Percentiles rank a stretch among this genome's conserved stretches.
Conservation (phyloP, 768 basidiomycete species). For the Clitopilus hobsonii region DNA sequence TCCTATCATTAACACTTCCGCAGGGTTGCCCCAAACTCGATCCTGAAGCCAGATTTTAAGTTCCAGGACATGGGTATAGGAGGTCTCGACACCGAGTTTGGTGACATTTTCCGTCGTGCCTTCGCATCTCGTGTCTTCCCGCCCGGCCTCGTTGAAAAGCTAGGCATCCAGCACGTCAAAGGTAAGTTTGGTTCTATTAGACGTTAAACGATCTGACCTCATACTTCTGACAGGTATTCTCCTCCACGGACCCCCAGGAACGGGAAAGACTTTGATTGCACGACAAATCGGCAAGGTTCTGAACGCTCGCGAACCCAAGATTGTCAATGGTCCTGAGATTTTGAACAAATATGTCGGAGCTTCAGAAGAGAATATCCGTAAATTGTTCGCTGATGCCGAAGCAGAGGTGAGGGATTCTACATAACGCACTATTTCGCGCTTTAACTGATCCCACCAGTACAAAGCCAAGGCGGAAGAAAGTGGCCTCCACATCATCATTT, state of each 20-base stretch:
- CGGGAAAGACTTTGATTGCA: conserved; percentile 97
- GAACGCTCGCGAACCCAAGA: conserved; percentile 95
- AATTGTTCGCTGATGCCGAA: conserved; percentile 97
- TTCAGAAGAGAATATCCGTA: conserved; percentile 96
- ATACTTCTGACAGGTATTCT: conserved; percentile 63
- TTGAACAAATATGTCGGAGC: conserved; percentile 96
- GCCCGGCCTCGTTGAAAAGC: conserved; percentile 91
- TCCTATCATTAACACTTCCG: neutral
- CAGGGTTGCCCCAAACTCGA: conserved; percentile 89
- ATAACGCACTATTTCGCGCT: neutral
- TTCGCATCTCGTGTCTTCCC: conserved; percentile 99
- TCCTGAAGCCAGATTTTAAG: conserved; percentile 97
- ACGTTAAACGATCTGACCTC: neutral
- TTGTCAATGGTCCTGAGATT: conserved; percentile 98
- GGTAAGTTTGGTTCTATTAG: conserved; percentile 40
- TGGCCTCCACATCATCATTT: conserved; percentile 98
- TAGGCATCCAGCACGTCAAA: conserved; percentile 98
- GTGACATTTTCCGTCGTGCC: conserved; percentile 95
- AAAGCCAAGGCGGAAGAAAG: conserved; percentile 97
- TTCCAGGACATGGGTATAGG: conserved; percentile 99
- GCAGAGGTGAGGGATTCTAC: conserved; percentile 62
- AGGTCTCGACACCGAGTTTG: conserved; percentile 92
- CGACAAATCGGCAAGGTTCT: conserved; percentile 99
- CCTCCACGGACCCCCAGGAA: conserved; percentile 94
- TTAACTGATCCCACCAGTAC: conserved; percentile 47